These are phyloP conservation scores for Aureobasidium mangrovei DNA, from an alignment of 2,329 filamentous ascomycete species.

Conservation along the genomic window DNA sequence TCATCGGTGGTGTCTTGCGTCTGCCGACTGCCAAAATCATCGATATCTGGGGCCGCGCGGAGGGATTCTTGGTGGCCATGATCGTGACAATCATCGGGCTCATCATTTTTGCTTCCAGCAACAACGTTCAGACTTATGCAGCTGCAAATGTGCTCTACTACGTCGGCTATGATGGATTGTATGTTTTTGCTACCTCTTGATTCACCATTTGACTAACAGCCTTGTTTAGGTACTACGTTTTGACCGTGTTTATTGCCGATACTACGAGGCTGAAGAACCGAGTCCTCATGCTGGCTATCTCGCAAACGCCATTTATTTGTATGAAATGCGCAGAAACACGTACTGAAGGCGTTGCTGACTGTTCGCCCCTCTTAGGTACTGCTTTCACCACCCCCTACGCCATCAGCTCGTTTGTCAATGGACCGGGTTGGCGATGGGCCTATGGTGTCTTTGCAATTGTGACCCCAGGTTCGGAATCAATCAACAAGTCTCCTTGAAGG, in stretches of 20 bases:
- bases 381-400: conserved; percentile 20
- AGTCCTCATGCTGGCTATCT: conserved; percentile 25
- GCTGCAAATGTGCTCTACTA: conserved; percentile 20
- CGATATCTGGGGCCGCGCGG: conserved; percentile 18
- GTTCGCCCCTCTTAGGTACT: conserved; percentile 17
- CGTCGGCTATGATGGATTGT: conserved; percentile 18
- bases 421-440: conserved; percentile 24
- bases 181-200: too few relatives aligned
- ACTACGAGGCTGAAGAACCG: conserved; percentile 23
- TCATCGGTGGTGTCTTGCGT: conserved; percentile 19
- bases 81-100: conserved; percentile 17
- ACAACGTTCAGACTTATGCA: conserved; percentile 18
- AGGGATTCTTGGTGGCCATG: conserved; percentile 17
- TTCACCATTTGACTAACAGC: too few relatives aligned
- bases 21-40: conserved; percentile 18
- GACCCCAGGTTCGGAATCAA: conserved; percentile 15
- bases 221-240: conserved; percentile 11
- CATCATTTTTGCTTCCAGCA: conserved; percentile 18
- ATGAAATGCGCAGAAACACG: too few relatives aligned
- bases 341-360: too few relatives aligned
- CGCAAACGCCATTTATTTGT: conserved; percentile 26
- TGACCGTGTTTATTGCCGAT: conserved; percentile 19
- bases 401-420: conserved; percentile 14
- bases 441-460: conserved; percentile 26
- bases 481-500: too few relatives aligned